Evolutionary conservation across 2,329 filamentous ascomycete genomes (phyloP).

Genomic region (Zasmidium cellare): DNA sequence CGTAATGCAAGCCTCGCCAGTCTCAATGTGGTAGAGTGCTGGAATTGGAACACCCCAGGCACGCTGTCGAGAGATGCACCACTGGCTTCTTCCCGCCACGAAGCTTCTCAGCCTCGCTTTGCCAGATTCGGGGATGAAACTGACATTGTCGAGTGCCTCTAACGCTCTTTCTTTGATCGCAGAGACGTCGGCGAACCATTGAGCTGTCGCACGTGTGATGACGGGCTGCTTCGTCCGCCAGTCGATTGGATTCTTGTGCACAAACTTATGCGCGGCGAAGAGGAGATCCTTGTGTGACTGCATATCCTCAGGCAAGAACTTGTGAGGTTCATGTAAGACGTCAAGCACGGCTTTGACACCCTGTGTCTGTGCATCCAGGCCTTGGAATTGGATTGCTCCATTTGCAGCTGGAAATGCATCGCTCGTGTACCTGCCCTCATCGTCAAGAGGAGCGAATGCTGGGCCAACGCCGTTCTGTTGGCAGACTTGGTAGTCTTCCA

Average conservation of each 20-base stretch:
- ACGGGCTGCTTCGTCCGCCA: conserved; percentile 95
- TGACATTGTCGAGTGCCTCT: conserved; percentile 66
- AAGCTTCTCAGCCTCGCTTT: conserved; percentile 79
- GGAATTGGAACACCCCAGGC: conserved; percentile 97
- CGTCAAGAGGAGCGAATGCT: conserved; percentile 79
- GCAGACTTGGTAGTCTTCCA: conserved; percentile 92
- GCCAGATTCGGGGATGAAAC: conserved; percentile 76
- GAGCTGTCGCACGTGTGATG: conserved; percentile 86
- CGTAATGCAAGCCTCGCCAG: conserved; percentile 69
- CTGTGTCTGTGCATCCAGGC: conserved; percentile 69
- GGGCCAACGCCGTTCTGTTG: conserved; percentile 64
- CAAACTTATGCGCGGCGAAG: conserved; percentile 68
- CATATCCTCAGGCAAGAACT: conserved; percentile 12
- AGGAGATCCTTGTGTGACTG: conserved; percentile 47
- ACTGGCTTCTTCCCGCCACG: conserved; percentile 83
- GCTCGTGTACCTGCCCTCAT: conserved; percentile 75
- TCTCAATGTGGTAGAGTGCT: conserved; percentile 71
- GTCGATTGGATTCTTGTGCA: conserved; percentile 96
- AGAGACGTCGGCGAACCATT: conserved; percentile 95
- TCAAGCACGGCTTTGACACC: conserved; percentile 70
- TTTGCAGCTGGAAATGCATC: conserved; percentile 67
- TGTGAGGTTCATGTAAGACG: conserved; percentile 55
- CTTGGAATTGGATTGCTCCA: conserved; percentile 62
- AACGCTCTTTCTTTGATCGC: conserved; percentile 76
- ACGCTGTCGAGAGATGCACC: conserved; percentile 96